Evolutionary conservation across 345 rosid species (phyloP).

Genomic region (Arabidopsis thaliana): DNA sequence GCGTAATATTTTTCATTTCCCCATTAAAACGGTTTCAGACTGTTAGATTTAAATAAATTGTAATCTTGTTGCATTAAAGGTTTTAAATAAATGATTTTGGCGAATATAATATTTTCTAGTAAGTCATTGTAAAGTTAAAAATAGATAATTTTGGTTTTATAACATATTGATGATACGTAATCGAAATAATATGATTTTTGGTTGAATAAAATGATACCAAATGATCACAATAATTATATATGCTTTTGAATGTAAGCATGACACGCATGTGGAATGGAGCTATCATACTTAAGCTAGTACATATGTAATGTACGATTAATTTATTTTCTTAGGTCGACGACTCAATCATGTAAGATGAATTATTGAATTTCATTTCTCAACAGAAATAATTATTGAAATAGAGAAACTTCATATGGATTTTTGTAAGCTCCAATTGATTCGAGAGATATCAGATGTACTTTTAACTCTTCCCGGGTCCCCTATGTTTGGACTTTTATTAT

Average conservation of each 20-base stretch:
- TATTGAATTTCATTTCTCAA: constrained; percentile 7
- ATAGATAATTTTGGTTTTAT: background rate
- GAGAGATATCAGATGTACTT: constrained; percentile 5
- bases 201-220: constrained; percentile 16
- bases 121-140: background rate
- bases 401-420: constrained; percentile 11
- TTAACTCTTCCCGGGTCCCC: constrained; percentile 2
- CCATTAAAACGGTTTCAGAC: too few relatives aligned
- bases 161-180: background rate
- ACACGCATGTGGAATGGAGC: constrained; percentile 31
- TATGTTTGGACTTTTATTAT: background rate
- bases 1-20: background rate
- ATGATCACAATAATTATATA: constrained; percentile 24
- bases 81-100: background rate
- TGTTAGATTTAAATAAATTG: too few relatives aligned
- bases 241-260: constrained; percentile 26
- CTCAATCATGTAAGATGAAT: constrained; percentile 31
- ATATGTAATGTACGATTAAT: background rate
- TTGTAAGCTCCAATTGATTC: constrained; percentile 20
- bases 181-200: background rate
- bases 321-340: constrained; percentile 12
- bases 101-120: background rate
- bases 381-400: constrained; percentile 19
- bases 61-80: too few relatives aligned
- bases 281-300: constrained; percentile 27